Evolutionary conservation across 2,329 filamentous ascomycete genomes (phyloP).

Genomic region (Neospermospora avenae): DNA sequence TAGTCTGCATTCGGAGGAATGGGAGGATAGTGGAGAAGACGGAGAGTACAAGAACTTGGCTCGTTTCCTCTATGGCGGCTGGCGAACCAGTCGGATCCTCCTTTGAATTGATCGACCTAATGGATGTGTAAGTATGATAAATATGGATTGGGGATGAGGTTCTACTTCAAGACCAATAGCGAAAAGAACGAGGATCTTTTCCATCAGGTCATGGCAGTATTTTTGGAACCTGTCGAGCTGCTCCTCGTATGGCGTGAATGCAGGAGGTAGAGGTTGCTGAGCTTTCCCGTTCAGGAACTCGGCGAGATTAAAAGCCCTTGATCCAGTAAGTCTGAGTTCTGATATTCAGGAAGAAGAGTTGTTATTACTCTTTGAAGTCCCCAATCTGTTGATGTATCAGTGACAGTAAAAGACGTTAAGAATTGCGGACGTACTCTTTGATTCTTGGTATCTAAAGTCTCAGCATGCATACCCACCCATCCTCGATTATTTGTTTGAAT

Average conservation of each 20-base stretch:
- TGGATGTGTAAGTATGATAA: background rate
- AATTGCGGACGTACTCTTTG: conserved; percentile 59
- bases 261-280: conserved; percentile 71
- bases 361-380: conserved; percentile 79
- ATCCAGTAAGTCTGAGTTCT: conserved; percentile 2
- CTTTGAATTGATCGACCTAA: conserved; percentile 27
- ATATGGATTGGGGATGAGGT: background rate
- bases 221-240: conserved; percentile 65
- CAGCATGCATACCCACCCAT: conserved; percentile 84
- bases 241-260: conserved; percentile 56
- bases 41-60: conserved; percentile 47
- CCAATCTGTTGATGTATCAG: conserved; percentile 52
- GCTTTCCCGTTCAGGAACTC: conserved; percentile 65
- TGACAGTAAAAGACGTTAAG: background rate
- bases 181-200: conserved; percentile 70
- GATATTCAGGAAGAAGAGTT: background rate
- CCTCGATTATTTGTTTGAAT: conserved; percentile 79
- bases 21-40: conserved; percentile 69
- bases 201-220: conserved; percentile 70
- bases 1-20: conserved; percentile 43
- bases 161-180: conserved; percentile 72
- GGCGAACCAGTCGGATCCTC: conserved; percentile 46
- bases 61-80: conserved; percentile 53
- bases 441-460: conserved; percentile 80
- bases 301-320: conserved; percentile 87